phyloP scores from a whole-genome alignment of 140 eudicot species.

The Erigeron philadelphicus region DNA sequence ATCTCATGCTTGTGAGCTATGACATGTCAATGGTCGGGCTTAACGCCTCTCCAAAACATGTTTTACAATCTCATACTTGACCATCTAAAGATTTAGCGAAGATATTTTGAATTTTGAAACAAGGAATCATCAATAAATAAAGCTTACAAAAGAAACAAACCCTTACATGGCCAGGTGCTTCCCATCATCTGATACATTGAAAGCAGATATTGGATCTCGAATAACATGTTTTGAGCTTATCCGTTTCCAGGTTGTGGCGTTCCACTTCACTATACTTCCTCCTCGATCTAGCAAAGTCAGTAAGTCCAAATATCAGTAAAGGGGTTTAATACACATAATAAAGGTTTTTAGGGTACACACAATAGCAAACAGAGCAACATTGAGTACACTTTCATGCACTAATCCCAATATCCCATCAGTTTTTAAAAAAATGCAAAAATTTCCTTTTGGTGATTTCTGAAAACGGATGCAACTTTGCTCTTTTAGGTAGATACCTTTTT shows the following conservation, averaged over 20 bases:
- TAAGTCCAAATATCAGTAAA: not conserved
- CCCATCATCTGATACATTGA: slow-evolving; percentile 65
- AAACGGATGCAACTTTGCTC: not conserved
- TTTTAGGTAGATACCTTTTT: slow-evolving; percentile 5
- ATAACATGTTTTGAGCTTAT: slow-evolving; percentile 49
- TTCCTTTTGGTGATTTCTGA: not conserved
- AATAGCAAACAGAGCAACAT: no score
- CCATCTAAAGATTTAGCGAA: not conserved
- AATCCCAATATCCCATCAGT: no score
- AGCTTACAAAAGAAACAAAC: not conserved
- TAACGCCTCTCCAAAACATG: no score
- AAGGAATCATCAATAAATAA: not conserved
- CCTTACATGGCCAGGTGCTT: slow-evolving; percentile 72
- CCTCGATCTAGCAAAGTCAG: slow-evolving; percentile 45
- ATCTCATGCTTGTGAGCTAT: slow-evolving; percentile 1
- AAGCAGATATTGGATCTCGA: slow-evolving; percentile 65
- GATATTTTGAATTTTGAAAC: not conserved
- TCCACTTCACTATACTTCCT: slow-evolving; percentile 65
- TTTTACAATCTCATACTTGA: not conserved
- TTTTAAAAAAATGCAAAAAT: no score
- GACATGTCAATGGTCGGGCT: no score
- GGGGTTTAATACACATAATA: no score
- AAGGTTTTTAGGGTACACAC: no score
- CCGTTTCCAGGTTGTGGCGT: slow-evolving; percentile 66
- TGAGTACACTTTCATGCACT: no score